phyloP scores from a whole-genome alignment of 2,329 filamentous ascomycete genomes.

The Colletotrichum graminicola region DNA sequence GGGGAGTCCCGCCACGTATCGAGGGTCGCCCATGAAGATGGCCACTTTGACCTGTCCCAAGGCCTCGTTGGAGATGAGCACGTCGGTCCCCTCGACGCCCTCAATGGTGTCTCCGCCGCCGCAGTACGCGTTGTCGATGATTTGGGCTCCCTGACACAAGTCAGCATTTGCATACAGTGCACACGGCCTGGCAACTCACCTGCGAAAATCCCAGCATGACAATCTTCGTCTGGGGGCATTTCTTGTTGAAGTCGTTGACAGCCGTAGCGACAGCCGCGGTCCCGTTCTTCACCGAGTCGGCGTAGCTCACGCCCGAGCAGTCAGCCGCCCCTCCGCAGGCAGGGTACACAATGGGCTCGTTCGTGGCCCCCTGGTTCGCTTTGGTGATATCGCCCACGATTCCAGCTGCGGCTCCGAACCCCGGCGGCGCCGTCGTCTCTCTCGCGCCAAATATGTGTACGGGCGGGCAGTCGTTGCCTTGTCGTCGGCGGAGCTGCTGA shows the following conservation, averaged over 20 bases:
- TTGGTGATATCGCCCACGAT: constrained; percentile 64
- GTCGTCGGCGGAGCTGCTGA: constrained; percentile 10
- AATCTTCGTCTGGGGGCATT: constrained; percentile 68
- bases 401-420: constrained; percentile 63
- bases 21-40: constrained; percentile 75
- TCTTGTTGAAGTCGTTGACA: constrained; percentile 68
- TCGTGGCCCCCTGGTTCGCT: constrained; percentile 63
- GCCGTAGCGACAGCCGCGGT: constrained; percentile 69
- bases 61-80: constrained; percentile 59
- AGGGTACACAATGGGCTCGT: constrained; percentile 69
- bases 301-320: constrained; percentile 72
- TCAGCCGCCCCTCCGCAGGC: constrained; percentile 71
- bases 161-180: neutral
- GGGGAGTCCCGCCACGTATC: constrained; percentile 65
- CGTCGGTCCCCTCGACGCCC: constrained; percentile 57
- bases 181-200: constrained; percentile 50
- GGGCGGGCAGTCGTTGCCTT: constrained; percentile 50
- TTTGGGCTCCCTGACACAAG: constrained; percentile 66
- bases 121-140: constrained; percentile 73
- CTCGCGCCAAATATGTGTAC: constrained; percentile 62
- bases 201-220: constrained; percentile 74
- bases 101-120: constrained; percentile 66
- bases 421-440: constrained; percentile 62
- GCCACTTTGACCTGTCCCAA: constrained; percentile 70
- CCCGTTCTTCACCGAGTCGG: constrained; percentile 68